Conservation (phyloP, 495 filamentous ascomycete species). For the Rhypophila decipiens region DNA sequence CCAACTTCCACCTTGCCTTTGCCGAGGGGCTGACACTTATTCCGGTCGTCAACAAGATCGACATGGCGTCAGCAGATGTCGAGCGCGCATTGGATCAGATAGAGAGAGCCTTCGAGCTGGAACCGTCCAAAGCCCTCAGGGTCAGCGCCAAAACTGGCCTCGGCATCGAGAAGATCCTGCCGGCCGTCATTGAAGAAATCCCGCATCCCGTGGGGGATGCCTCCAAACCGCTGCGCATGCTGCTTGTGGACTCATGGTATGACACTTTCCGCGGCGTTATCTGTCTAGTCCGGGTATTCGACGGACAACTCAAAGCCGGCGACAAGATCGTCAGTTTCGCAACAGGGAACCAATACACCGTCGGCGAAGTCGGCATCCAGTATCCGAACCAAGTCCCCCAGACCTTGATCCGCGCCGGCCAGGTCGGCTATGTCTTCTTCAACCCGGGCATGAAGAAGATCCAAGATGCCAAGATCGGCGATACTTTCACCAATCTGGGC, state of each 20-base stretch:
- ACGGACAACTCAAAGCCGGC: conserved; percentile 75
- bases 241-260: conserved; percentile 97
- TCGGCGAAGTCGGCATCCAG: conserved; percentile 96
- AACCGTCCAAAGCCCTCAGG: conserved; percentile 69
- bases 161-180: conserved; percentile 74
- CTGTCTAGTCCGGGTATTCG: conserved; percentile 84
- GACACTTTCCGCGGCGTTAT: conserved; percentile 92
- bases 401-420: conserved; percentile 72
- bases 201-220: conserved; percentile 72
- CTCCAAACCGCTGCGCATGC: conserved; percentile 65
- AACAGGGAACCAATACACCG: conserved; percentile 78
- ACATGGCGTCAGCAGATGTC: conserved; percentile 81
- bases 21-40: conserved; percentile 80
- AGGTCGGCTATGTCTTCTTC: conserved; percentile 94
- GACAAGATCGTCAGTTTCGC: conserved; percentile 79
- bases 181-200: conserved; percentile 76
- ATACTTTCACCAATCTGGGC: conserved; percentile 86
- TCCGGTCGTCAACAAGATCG: conserved; percentile 94
- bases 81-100: conserved; percentile 81
- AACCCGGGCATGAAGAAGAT: conserved; percentile 97
- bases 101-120: conserved; percentile 76
- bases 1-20: conserved; percentile 97
- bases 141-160: conserved; percentile 92
- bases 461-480: conserved; percentile 91
- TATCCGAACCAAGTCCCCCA: conserved; percentile 85